Evolutionary conservation across 164 flowering plant genomes (phyloP), one percentile per base, ranked within the genome.

Genomic region (Liriodendron chinense): DNA sequence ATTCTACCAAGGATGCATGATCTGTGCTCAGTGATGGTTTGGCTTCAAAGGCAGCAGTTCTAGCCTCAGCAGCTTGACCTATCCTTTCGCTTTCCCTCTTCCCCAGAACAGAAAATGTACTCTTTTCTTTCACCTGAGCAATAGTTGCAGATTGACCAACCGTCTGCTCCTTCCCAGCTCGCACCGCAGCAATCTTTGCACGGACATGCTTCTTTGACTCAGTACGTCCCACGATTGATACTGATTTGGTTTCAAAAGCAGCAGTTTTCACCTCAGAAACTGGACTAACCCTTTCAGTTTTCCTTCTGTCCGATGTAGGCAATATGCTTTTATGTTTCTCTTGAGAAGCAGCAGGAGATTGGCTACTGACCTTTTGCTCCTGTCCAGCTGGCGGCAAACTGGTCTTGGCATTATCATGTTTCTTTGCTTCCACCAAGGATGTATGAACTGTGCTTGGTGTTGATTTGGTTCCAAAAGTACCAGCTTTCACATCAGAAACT

Each of bases 281-380:
- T 25, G 68, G 68, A 71, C 50, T 20, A 59, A 72, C 18, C 59
- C 59, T 53, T 53, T 16, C 59, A 53, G 8, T 53, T 53, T 53
- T 16, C 59, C 59, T 16, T 53, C 18, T 53, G 16, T 2, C 59
- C 18, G 9, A 16, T 12, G 13, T 16, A 53, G 59, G 59, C 0
- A 53, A 53, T 53, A 16, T 53, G 18, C 59, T 53, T 16, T 53
- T 12, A 12, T 53, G 59, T 53, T 53, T 53, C 18, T 16, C 59
- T 16, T 53, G 61, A 62, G 78, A 61, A 20, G 75, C 68, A 22
- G 74, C 68, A 59, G 80, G 62, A 26, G 78, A 26, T 53, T 53
- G 59, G 59, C 59, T 12, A 16, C 59, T 10, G 16, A 53, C 18
- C 59, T 53, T 53, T 53, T 53, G 43, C 43, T 34, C 43, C 43